A percentile compares a stretch with the other conserved stretches of the same genome.
These are phyloP conservation scores for Penicillium vulpinum DNA, from an alignment of 2,329 filamentous ascomycete genomes.

Conservation along the genomic window DNA sequence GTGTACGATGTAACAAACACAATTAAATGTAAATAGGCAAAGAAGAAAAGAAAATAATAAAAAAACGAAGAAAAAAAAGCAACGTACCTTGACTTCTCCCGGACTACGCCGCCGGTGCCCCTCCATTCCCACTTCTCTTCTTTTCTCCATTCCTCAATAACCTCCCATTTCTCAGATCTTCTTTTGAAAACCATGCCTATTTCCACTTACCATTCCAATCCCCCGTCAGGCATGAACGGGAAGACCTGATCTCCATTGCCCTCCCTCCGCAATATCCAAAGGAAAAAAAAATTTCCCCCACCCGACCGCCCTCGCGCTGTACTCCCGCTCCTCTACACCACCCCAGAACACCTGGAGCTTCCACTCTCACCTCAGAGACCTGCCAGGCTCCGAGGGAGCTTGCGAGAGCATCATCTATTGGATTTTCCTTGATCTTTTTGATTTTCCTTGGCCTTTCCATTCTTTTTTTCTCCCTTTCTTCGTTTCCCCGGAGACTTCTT, in stretches of 20 bases:
- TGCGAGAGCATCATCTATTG: slow-evolving; percentile 10
- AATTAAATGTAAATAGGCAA: not conserved
- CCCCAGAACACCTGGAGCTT: slow-evolving; percentile 10
- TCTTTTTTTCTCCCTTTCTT: slow-evolving; percentile 11
- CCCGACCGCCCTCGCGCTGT: slow-evolving; percentile 31
- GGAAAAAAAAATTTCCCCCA: slow-evolving; percentile 32
- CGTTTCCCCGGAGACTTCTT: slow-evolving; percentile 3
- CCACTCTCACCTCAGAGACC: slow-evolving; percentile 10
- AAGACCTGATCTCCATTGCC: slow-evolving; percentile 34
- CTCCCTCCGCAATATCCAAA: slow-evolving; percentile 16
- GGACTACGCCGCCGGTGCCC: slow-evolving; percentile 35
- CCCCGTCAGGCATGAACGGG: slow-evolving; percentile 50
- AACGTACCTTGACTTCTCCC: slow-evolving; percentile 12
- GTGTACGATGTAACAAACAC: not conserved
- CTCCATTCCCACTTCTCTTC: slow-evolving; percentile 22
- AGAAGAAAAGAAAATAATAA: not conserved
- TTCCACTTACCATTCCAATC: slow-evolving; percentile 34
- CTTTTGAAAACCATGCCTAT: slow-evolving; percentile 39
- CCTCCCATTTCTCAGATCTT: slow-evolving; percentile 25
- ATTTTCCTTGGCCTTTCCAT: not conserved
- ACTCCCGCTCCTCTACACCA: slow-evolving; percentile 4
- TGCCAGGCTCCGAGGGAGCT: slow-evolving; percentile 26
- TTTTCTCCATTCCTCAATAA: slow-evolving; percentile 21
- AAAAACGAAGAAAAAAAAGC: not conserved
- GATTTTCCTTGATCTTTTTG: not conserved